These are phyloP conservation scores for Clarireedia hainanense DNA, from an alignment of 2,329 filamentous ascomycete genomes.

Conservation along the genomic window DNA sequence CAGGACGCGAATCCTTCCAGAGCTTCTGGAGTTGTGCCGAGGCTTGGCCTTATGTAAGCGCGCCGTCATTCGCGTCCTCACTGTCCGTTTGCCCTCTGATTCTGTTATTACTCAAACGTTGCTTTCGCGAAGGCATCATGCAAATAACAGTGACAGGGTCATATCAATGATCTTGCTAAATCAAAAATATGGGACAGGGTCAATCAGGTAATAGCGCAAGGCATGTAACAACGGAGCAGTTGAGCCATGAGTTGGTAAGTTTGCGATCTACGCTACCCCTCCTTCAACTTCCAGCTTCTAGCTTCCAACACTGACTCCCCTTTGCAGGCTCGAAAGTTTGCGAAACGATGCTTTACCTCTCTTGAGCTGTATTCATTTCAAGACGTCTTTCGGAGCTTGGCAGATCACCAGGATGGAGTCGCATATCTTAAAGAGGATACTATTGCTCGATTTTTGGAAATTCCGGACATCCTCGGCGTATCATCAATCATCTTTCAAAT, in stretches of 20 bases:
- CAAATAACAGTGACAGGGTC: no score
- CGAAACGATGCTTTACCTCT: constrained; percentile 60
- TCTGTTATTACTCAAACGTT: no score
- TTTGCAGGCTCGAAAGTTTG: constrained; percentile 52
- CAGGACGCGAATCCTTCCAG: no score
- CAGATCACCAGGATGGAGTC: constrained; percentile 53
- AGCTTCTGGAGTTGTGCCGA: no score
- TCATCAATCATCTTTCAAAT: constrained; percentile 66
- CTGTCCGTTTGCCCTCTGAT: no score
- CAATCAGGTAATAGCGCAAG: constrained; percentile 24
- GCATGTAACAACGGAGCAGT: constrained; percentile 24
- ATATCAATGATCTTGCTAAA: not conserved
- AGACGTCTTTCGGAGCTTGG: constrained; percentile 63
- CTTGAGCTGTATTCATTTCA: constrained; percentile 68
- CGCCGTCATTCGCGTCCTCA: no score
- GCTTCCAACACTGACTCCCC: not conserved
- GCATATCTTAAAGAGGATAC: constrained; percentile 64
- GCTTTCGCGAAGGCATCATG: no score
- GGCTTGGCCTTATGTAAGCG: no score
- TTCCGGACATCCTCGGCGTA: constrained; percentile 61
- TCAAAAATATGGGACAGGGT: constrained; percentile 28
- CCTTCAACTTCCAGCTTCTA: not conserved
- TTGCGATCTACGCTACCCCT: constrained; percentile 4
- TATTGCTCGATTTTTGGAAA: constrained; percentile 62
- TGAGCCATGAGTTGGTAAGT: constrained; percentile 29